These are phyloP conservation scores for Pharus latifolius DNA, from an alignment of 176 grass and related monocot genomes.

Conservation along the genomic window DNA sequence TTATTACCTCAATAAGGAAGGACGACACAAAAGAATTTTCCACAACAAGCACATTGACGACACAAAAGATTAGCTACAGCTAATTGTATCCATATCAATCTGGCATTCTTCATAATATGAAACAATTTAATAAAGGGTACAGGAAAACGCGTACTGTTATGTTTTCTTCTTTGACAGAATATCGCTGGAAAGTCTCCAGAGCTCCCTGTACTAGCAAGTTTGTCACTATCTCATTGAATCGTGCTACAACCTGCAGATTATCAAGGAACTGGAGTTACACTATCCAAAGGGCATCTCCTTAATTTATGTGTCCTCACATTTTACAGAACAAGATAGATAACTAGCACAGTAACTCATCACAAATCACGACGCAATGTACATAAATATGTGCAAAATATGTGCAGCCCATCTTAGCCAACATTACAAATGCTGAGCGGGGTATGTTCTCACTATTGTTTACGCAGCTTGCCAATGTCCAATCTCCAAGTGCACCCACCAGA, in stretches of 20 bases:
- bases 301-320: too few species aligned
- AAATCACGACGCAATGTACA: too few species aligned
- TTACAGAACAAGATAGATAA: too few species aligned
- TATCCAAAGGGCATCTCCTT: too few species aligned
- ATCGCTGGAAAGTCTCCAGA: constrained; percentile 69
- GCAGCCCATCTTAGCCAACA: too few species aligned
- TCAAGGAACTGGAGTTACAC: constrained; percentile 1
- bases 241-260: constrained; percentile 65
- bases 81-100: not conserved
- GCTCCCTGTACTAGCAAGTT: constrained; percentile 77
- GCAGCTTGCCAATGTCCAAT: too few species aligned
- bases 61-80: not conserved
- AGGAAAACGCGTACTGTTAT: constrained; percentile 50
- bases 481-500: too few species aligned
- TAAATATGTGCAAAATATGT: too few species aligned
- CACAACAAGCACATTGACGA: not conserved
- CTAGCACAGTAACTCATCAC: too few species aligned
- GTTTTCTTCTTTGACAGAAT: constrained; percentile 69
- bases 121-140: not conserved
- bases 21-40: not conserved
- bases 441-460: too few species aligned
- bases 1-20: not conserved
- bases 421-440: too few species aligned
- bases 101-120: not conserved
- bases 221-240: constrained; percentile 90